Percentiles rank a stretch among this genome's conserved stretches.
These are phyloP conservation scores for Tripterygium wilfordii DNA, from an alignment of 177 flowering plant genomes.

Conservation along the genomic window DNA sequence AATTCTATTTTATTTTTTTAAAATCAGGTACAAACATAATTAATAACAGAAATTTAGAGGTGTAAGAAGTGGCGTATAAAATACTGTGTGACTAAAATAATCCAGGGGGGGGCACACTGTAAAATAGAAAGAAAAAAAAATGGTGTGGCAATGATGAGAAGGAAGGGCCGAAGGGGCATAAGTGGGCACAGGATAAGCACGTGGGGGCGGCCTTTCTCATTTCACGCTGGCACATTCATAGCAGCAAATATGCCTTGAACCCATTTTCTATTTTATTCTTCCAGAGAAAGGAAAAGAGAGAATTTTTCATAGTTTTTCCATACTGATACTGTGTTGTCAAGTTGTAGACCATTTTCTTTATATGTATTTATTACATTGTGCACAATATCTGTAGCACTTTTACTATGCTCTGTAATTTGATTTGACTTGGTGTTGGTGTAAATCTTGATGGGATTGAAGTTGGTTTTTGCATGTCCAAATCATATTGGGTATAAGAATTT, in stretches of 20 bases:
- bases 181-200: conserved; percentile 29
- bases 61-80: background rate
- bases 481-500: conserved; percentile 27
- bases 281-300: too few species aligned
- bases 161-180: background rate
- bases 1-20: background rate
- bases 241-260: background rate
- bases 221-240: conserved; percentile 45
- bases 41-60: background rate
- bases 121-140: background rate
- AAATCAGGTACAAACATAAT: background rate
- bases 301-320: too few species aligned
- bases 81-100: background rate
- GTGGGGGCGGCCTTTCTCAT: conserved; percentile 46
- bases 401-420: too few species aligned
- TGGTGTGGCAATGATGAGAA: background rate
- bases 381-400: too few species aligned
- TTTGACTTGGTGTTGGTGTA: conserved; percentile 12
- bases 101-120: background rate
- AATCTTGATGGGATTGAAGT: conserved; percentile 18
- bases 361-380: too few species aligned
- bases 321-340: too few species aligned
- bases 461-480: conserved; percentile 29
- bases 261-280: too few species aligned
- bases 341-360: too few species aligned